These are phyloP conservation scores for Vicia faba DNA, from an alignment of 306 rosid genomes.

Conservation along the genomic window DNA sequence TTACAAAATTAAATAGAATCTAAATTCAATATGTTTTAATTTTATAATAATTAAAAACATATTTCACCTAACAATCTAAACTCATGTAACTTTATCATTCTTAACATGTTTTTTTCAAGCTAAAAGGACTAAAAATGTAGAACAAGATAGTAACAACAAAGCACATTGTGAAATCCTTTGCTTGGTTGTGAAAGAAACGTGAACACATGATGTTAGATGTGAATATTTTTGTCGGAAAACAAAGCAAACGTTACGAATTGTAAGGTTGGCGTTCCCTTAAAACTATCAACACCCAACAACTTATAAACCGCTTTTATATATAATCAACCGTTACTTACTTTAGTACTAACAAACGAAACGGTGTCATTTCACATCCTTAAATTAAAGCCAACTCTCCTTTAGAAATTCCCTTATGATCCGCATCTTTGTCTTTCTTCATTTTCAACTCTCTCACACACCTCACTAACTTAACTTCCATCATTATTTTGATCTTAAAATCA, in stretches of 20 bases:
- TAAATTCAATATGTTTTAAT: too few relatives aligned
- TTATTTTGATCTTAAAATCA: neutral
- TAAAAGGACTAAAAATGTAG: too few relatives aligned
- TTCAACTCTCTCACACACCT: neutral
- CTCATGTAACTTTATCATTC: too few relatives aligned
- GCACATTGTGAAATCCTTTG: too few relatives aligned
- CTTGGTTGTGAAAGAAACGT: too few relatives aligned
- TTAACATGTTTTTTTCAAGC: too few relatives aligned
- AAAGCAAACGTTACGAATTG: neutral
- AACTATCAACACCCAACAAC: neutral
- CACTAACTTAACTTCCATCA: neutral
- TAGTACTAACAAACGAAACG: neutral
- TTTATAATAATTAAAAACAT: too few relatives aligned
- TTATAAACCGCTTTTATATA: neutral
- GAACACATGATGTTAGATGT: neutral
- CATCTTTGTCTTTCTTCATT: neutral
- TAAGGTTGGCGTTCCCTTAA: neutral
- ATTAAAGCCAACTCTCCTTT: neutral
- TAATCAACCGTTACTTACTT: neutral
- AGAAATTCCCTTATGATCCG: neutral
- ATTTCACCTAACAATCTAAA: too few relatives aligned
- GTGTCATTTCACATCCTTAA: neutral
- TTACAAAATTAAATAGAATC: too few relatives aligned
- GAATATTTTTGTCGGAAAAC: neutral
- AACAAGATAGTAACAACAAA: too few relatives aligned